These are phyloP conservation scores for Phoma sp. DNA, from an alignment of 2,329 filamentous ascomycete species.

Conservation along the genomic window DNA sequence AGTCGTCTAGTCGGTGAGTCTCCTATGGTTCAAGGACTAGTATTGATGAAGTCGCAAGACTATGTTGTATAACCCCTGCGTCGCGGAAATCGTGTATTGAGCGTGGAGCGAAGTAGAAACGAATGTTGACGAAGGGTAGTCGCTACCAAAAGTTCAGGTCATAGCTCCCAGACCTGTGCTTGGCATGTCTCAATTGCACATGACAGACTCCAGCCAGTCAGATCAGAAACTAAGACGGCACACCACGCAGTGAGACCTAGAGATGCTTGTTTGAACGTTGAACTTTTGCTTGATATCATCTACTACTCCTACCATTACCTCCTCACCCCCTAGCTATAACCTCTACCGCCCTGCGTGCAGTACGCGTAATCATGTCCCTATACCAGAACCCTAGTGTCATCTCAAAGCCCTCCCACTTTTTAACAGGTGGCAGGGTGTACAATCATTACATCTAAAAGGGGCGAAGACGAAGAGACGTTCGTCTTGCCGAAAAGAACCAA, in stretches of 20 bases:
- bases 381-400: constrained; percentile 19
- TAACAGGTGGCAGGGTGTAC: constrained; percentile 23
- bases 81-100: neutral
- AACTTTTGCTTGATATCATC: constrained; percentile 7
- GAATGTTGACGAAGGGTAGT: neutral
- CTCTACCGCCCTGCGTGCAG: constrained; percentile 17
- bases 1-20: constrained; percentile 8
- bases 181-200: constrained; percentile 15
- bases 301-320: constrained; percentile 15
- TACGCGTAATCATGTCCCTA: constrained; percentile 13
- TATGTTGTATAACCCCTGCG: neutral
- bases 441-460: constrained; percentile 39
- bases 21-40: constrained; percentile 5
- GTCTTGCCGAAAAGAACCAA: constrained; percentile 26
- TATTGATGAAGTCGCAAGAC: neutral
- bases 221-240: neutral
- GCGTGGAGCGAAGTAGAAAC: neutral
- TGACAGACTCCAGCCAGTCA: constrained; percentile 7
- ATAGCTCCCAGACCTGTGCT: constrained; percentile 11
- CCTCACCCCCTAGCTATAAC: constrained; percentile 1
- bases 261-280: constrained; percentile 14
- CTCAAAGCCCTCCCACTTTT: constrained; percentile 21
- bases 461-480: constrained; percentile 19
- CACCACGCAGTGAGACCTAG: constrained; percentile 3
- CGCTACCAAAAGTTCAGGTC: constrained; percentile 11